These are phyloP conservation scores for Loxodes magnus DNA, from an alignment of 73 alveolate species.

Conservation along the genomic window DNA sequence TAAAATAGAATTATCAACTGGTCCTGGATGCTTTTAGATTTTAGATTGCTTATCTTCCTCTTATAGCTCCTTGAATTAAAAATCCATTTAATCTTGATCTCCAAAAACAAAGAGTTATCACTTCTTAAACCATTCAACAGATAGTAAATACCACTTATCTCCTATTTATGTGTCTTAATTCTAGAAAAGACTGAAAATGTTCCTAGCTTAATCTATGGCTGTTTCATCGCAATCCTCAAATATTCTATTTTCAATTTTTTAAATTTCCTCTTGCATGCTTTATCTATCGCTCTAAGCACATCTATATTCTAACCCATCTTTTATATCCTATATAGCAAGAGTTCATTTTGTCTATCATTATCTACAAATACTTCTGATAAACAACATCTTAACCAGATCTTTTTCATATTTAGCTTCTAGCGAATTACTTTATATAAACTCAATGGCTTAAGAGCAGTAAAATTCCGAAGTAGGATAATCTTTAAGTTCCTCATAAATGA, in stretches of 20 bases:
- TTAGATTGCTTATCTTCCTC: background rate
- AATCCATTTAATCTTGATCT: background rate
- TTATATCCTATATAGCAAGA: too few relatives aligned
- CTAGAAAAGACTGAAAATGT: background rate
- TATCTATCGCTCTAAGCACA: background rate
- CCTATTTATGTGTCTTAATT: constrained; percentile 4
- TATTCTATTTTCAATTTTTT: background rate
- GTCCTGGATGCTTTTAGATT: too few relatives aligned
- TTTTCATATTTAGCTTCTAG: too few relatives aligned
- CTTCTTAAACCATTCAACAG: background rate
- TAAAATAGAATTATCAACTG: background rate
- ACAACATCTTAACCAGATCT: too few relatives aligned
- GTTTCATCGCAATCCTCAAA: background rate
- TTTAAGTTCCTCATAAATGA: too few relatives aligned
- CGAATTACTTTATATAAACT: too few relatives aligned
- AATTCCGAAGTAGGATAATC: too few relatives aligned
- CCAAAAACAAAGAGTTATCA: background rate
- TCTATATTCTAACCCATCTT: too few relatives aligned
- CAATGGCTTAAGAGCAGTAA: too few relatives aligned
- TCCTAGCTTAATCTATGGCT: background rate
- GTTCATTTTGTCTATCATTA: too few relatives aligned
- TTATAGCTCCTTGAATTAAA: background rate
- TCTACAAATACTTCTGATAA: too few relatives aligned
- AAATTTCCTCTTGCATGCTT: background rate
- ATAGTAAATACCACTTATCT: constrained; percentile 6